These are phyloP conservation scores for Eucalyptus pauciflora DNA, from an alignment of 345 rosid genomes.

Conservation along the genomic window DNA sequence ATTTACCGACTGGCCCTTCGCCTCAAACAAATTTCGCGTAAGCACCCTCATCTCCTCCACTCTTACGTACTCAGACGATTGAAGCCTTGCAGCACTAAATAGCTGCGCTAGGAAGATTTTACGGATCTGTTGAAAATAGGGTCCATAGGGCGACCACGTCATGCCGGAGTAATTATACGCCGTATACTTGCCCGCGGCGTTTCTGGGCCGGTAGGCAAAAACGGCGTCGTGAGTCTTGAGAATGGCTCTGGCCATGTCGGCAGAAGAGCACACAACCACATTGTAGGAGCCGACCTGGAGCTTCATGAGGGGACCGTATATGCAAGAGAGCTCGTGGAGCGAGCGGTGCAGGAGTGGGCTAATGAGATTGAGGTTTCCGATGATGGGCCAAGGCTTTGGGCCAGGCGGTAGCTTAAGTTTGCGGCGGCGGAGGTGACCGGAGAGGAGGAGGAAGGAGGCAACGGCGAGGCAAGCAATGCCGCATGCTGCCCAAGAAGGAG, in stretches of 20 bases:
- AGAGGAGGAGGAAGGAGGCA: constrained; percentile 5
- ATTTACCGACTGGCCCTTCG: neutral
- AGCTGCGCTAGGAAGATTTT: constrained; percentile 35
- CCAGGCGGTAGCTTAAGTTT: constrained; percentile 35
- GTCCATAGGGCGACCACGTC: constrained; percentile 40
- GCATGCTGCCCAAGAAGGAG: neutral
- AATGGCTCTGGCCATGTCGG: constrained; percentile 25
- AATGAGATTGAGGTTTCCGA: constrained; percentile 50
- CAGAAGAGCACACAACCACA: constrained; percentile 33
- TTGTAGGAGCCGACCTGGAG: constrained; percentile 38
- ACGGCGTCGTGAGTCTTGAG: constrained; percentile 29
- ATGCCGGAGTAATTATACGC: constrained; percentile 37
- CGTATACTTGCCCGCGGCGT: constrained; percentile 43
- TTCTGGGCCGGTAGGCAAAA: constrained; percentile 29
- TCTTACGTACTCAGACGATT: constrained; percentile 34
- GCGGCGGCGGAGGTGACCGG: neutral
- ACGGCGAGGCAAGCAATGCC: constrained; percentile 9
- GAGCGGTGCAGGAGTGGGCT: constrained; percentile 46
- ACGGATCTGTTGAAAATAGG: constrained; percentile 42
- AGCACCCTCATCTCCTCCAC: constrained; percentile 21
- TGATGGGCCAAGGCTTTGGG: constrained; percentile 50
- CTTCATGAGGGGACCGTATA: constrained; percentile 44
- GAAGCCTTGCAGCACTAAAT: constrained; percentile 31
- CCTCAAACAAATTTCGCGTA: neutral
- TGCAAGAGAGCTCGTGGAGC: constrained; percentile 29